phyloP scores from a whole-genome alignment of 371 early-diverging fungal genomes.

The Mucor racemosus region DNA sequence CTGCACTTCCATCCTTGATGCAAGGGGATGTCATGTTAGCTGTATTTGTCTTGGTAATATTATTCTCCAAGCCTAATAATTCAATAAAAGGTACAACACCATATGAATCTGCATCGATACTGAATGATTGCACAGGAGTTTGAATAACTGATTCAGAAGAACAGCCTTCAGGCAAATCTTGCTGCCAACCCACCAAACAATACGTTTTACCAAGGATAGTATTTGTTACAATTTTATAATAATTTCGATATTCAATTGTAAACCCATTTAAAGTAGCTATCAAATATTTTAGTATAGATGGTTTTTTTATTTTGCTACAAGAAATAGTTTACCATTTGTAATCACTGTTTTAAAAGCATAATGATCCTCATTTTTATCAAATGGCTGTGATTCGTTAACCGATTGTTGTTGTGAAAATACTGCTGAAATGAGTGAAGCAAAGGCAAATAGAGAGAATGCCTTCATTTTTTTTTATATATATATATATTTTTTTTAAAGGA shows the following conservation, averaged over 20 bases:
- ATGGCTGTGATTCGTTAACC: background rate
- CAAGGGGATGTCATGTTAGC: slow-evolving; percentile 26
- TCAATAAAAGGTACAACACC: slow-evolving; percentile 29
- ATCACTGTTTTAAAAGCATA: slow-evolving; percentile 4
- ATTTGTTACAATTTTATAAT: slow-evolving; percentile 34
- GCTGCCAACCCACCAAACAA: slow-evolving; percentile 27
- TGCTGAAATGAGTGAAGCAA: slow-evolving; percentile 7
- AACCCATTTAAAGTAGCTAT: slow-evolving; percentile 23
- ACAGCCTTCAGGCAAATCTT: slow-evolving; percentile 18
- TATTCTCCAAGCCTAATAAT: slow-evolving; percentile 22
- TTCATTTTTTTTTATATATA: background rate
- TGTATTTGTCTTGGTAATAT: slow-evolving; percentile 5
- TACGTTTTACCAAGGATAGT: slow-evolving; percentile 6
- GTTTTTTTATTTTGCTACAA: background rate
- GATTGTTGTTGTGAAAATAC: background rate
- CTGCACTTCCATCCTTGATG: slow-evolving; percentile 6
- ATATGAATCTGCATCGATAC: slow-evolving; percentile 16
- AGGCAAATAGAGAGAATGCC: slow-evolving; percentile 5
- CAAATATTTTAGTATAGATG: background rate
- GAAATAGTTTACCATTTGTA: slow-evolving; percentile 13
- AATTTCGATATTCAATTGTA: slow-evolving; percentile 31
- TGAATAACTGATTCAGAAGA: background rate
- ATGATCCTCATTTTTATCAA: slow-evolving; percentile 7
- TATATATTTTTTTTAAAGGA: background rate
- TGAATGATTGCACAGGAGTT: slow-evolving; percentile 14